Base-by-base conservation (phyloP, 352 stramenopile species). In the Phytophthora pisi region DNA sequence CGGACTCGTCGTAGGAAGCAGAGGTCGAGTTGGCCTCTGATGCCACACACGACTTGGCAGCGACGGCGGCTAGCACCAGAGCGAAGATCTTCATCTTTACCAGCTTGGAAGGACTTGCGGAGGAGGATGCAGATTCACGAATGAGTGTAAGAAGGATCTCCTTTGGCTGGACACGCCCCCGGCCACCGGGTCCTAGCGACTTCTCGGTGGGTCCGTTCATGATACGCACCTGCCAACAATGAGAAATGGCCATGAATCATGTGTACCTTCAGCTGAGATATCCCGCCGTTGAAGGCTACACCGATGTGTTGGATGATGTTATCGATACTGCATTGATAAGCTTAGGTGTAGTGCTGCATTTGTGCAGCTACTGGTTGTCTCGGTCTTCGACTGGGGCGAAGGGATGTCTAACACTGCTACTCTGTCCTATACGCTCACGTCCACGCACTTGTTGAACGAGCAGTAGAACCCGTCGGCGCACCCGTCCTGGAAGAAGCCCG, bases 371-470 rank as follows among this genome's bases (percentile, higher is more conserved):
- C 34, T 16, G 10, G 10, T 40, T 40, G 9, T 40, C 34, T 15
- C 10, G 10, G 34, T 16, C 34, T 40, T 40, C 34, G 34, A 40
- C 34, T 40, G 34, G 26, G 26, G 26, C 34, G 34, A 40, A 40
- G 34, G 4, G 9, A 40, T 40, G 34, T 40, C 20, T 20, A 20
- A 20, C 20, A 20, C 1, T 20, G 20, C 20, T 20, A 43, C 10
- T 57, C 42, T 30, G 23, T 52, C 64, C 4, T 64, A 40, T 4
- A 72, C 57, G 15, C 30, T 60, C 11, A 68, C 36, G 24, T 72
- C 58, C 10, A 70, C 62, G 40, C 67, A 74, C 51, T 70, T 74
- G 61, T 70, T 67, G 51, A 70, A 70, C 2, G 67, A 67, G 52
- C 70, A 72, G 51, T 57, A 66, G 60, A 71, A 66, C n/a, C 61